Evolutionary conservation across 2,329 filamentous ascomycete species (phyloP).

Genomic region (Trichoderma oligosporum): DNA sequence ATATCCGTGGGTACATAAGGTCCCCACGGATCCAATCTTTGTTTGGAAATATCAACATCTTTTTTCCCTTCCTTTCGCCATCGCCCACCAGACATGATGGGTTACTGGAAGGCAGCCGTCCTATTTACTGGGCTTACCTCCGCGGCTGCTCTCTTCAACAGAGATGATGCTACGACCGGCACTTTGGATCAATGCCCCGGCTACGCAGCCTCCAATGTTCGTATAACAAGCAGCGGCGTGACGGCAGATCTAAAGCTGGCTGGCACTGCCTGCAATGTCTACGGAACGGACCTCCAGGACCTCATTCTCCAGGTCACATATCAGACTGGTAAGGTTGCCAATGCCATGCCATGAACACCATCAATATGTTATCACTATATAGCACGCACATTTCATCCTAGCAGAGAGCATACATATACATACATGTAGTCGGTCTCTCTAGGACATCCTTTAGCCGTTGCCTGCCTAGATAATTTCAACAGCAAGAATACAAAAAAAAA

Average conservation of each 20-base stretch:
- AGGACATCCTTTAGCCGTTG: background rate
- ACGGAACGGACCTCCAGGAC: slow-evolving; percentile 68
- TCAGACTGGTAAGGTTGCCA: slow-evolving; percentile 27
- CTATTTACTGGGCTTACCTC: slow-evolving; percentile 24
- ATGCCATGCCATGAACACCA: background rate
- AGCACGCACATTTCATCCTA: too few species aligned
- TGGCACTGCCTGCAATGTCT: slow-evolving; percentile 69
- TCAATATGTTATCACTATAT: too few species aligned
- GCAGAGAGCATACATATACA: too few species aligned
- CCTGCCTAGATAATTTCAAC: too few species aligned
- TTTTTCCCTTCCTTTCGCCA: background rate
- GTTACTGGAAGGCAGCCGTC: slow-evolving; percentile 22
- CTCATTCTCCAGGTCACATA: slow-evolving; percentile 59
- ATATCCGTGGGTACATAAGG: too few species aligned
- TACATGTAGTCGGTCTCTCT: background rate
- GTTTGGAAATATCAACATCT: background rate
- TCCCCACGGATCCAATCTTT: too few species aligned
- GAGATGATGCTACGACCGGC: slow-evolving; percentile 7
- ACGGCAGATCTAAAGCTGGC: slow-evolving; percentile 68
- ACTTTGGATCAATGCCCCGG: slow-evolving; percentile 56
- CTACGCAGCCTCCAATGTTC: slow-evolving; percentile 61
- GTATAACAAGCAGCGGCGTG: slow-evolving; percentile 50
- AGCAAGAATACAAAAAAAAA: too few species aligned
- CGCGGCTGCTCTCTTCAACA: slow-evolving; percentile 20
- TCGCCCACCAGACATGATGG: slow-evolving; percentile 21